Conservation (phyloP, 352 stramenopile genomes). For the Phytophthora multivora region DNA sequence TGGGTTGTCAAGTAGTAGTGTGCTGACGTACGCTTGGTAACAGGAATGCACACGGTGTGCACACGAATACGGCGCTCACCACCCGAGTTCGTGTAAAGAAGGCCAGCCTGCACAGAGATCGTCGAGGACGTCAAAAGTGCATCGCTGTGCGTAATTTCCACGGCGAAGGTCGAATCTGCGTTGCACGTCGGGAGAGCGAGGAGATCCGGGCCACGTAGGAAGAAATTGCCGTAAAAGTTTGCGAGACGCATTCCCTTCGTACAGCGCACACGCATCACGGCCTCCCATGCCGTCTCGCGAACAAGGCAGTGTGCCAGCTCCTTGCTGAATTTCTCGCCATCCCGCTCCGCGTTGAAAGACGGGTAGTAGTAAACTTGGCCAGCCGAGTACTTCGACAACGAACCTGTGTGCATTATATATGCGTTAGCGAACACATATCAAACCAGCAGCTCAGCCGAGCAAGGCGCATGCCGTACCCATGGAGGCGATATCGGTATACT, state of each 20-base stretch:
- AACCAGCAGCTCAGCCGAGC: neutral
- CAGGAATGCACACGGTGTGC: conserved; percentile 96
- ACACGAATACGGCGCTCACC: conserved; percentile 98
- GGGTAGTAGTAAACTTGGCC: conserved; percentile 98
- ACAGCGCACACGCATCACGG: conserved; percentile 97
- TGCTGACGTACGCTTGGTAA: conserved; percentile 78
- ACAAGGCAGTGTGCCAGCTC: conserved; percentile 94
- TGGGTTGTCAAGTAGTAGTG: neutral
- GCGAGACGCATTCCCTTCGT: conserved; percentile 97
- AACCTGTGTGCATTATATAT: conserved; percentile 40
- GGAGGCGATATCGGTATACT: conserved; percentile 97
- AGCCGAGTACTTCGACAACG: conserved; percentile 95
- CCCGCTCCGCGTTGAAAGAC: conserved; percentile 89
- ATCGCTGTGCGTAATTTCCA: conserved; percentile 98
- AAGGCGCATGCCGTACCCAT: conserved; percentile 61
- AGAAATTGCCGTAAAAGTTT: conserved; percentile 99
- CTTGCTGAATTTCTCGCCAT: conserved; percentile 93
- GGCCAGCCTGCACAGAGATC: conserved; percentile 95
- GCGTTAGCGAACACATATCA: conserved; percentile 9
- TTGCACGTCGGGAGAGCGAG: conserved; percentile 96
- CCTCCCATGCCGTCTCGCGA: conserved; percentile 94
- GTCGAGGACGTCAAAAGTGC: conserved; percentile 92
- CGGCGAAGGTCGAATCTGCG: conserved; percentile 95
- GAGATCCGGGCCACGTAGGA: conserved; percentile 96
- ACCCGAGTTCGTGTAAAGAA: conserved; percentile 98